A percentile compares a stretch with the other conserved stretches of the same genome.
These are phyloP conservation scores for Cylindrotheca fusiformis DNA, from an alignment of 108 stramenopile genomes.

Conservation along the genomic window DNA sequence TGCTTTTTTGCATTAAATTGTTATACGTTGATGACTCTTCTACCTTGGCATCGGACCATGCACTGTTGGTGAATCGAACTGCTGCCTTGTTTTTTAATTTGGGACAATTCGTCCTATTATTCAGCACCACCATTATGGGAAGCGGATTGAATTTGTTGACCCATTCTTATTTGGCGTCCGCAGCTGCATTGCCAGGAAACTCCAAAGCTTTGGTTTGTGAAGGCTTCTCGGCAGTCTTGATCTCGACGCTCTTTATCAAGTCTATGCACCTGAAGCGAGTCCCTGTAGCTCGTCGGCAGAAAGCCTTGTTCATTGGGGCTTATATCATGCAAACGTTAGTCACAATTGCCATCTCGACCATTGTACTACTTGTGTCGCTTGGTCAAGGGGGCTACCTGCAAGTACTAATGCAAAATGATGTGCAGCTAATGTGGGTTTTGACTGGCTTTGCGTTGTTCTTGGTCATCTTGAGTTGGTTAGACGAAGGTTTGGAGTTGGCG, in stretches of 20 bases:
- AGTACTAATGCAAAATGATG: constrained; percentile 62
- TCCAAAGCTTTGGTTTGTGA: constrained; percentile 74
- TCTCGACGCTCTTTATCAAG: constrained; percentile 73
- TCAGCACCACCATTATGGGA: constrained; percentile 77
- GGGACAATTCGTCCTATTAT: constrained; percentile 66
- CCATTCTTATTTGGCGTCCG: constrained; percentile 76
- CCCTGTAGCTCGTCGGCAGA: constrained; percentile 45
- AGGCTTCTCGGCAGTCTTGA: constrained; percentile 68
- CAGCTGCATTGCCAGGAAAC: constrained; percentile 68
- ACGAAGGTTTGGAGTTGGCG: constrained; percentile 72
- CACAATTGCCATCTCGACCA: constrained; percentile 42
- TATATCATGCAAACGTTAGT: constrained; percentile 62
- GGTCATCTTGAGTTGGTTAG: constrained; percentile 65
- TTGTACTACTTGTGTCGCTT: constrained; percentile 48
- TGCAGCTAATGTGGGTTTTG: constrained; percentile 64
- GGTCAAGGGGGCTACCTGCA: constrained; percentile 50
- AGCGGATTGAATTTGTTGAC: constrained; percentile 78
- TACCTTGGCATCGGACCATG: constrained; percentile 68
- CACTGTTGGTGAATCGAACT: constrained; percentile 67
- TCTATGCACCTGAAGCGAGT: constrained; percentile 81
- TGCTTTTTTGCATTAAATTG: constrained; percentile 82
- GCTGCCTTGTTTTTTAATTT: constrained; percentile 74
- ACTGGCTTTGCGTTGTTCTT: constrained; percentile 52
- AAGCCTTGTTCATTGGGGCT: constrained; percentile 59
- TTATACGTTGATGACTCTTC: constrained; percentile 71